Base-by-base conservation (phyloP, 768 basidiomycete species). In the Rhodotorula graminis region DNA sequence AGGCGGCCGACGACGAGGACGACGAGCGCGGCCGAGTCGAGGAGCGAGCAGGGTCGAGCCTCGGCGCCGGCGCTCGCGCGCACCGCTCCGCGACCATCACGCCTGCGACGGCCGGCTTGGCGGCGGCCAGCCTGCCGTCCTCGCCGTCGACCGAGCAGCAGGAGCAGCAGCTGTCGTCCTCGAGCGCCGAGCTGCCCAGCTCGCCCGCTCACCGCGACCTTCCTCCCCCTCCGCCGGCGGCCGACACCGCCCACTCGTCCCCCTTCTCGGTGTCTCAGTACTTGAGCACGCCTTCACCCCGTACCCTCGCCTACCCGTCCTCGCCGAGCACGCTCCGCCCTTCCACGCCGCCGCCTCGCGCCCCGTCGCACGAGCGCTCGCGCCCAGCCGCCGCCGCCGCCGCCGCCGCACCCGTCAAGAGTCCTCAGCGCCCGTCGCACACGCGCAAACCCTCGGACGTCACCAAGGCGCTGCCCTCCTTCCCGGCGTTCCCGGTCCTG, bases 81-180 rank as follows among this genome's bases (percentile, higher is more conserved):
- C 57, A 50, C n/a, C 55, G 65, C 14, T 58, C 65, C 15, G 31
- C 55, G 27, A 65, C 65, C 21, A 31, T 65, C 31, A 65, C 65
- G 2, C 56, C 57, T 2, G 53, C 42, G 6, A 42, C 49, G 16
- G 7, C 50, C 6, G 9, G 7, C 50, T 50, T 49, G 1, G 50
- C 14, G 0, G n/a, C 55, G 0, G 42, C 40, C n/a, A 37, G 37
- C 9, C 9, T 9, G 9, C 9, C 37, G 9, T 37, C 37, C 5
- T 37, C 37, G 37, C 37, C 37, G 37, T 37, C 37, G 37, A 37
- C 37, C 37, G 9, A 37, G 37, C 37, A 37, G 37, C 37, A 37
- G 37, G 9, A 37, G 37, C 37, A 37, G 37, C 37, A 37, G 37
- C 37, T 9, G 37, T 37, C 37, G 37, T 2, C 11, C 8, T 14